phyloP scores from a whole-genome alignment of 176 grass and related monocot genomes.

The Oryza coarctata region DNA sequence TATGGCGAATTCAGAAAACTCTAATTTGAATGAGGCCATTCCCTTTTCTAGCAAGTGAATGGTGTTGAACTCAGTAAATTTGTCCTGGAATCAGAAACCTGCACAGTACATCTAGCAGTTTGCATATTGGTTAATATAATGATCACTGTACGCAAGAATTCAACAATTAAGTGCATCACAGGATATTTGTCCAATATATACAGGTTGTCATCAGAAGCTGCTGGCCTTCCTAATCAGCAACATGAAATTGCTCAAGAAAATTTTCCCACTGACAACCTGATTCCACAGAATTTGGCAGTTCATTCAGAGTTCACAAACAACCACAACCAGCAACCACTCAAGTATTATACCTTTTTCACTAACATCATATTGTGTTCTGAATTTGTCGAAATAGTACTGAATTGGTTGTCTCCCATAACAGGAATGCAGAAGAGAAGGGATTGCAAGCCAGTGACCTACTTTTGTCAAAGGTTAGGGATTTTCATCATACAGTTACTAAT shows the following conservation, averaged over 20 bases:
- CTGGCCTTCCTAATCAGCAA: conserved; percentile 47
- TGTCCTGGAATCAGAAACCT: no score
- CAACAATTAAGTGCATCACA: not conserved
- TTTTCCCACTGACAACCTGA: conserved; percentile 41
- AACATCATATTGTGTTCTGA: conserved; percentile 1
- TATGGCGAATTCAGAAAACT: not conserved
- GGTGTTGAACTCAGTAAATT: not conserved
- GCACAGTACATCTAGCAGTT: not conserved
- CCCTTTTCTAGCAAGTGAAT: conserved; percentile 11
- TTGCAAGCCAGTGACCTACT: conserved; percentile 63
- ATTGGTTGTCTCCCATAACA: conserved; percentile 22
- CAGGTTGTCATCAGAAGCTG: conserved; percentile 66
- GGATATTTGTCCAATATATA: conserved; percentile 2
- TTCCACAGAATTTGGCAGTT: conserved; percentile 33
- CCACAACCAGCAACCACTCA: conserved; percentile 47
- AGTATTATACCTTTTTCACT: conserved; percentile 34
- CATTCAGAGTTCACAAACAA: conserved; percentile 42
- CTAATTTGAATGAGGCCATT: not conserved
- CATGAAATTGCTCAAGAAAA: conserved; percentile 43
- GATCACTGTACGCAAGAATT: not conserved
- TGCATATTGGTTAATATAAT: not conserved
- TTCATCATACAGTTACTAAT: not conserved
- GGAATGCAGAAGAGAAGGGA: conserved; percentile 70
- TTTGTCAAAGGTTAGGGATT: conserved; percentile 60
- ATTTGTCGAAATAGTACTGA: conserved; percentile 27